Conservation (phyloP, 2,329 filamentous ascomycete species). For the Calonectria montana region DNA sequence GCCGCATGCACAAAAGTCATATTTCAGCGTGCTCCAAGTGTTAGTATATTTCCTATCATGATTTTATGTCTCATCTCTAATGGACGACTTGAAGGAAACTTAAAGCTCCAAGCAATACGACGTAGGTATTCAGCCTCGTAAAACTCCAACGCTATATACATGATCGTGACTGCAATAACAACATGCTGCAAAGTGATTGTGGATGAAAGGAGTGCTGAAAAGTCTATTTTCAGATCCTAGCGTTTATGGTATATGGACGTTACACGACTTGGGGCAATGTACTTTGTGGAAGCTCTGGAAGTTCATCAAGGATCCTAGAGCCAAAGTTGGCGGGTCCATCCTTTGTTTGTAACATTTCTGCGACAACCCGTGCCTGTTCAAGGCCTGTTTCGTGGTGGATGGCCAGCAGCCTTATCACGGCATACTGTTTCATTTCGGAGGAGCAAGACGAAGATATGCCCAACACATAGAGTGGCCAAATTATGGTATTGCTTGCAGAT, state of each 20-base stretch:
- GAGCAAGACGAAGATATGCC: constrained; percentile 60
- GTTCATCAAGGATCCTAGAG: constrained; percentile 27
- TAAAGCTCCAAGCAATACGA: constrained; percentile 14
- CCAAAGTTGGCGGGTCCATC: constrained; percentile 15
- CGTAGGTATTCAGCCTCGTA: constrained; percentile 22
- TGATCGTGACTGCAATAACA: constrained; percentile 10
- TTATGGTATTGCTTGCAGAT: constrained; percentile 59
- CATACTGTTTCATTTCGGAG: constrained; percentile 54
- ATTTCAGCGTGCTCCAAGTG: constrained; percentile 7
- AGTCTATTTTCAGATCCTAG: background rate
- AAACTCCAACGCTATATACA: constrained; percentile 20
- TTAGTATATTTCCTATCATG: constrained; percentile 31
- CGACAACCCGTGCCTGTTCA: constrained; percentile 57
- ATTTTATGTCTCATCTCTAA: constrained; percentile 21
- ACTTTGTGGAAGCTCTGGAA: constrained; percentile 43
- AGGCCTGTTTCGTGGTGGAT: constrained; percentile 60
- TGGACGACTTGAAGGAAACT: constrained; percentile 31
- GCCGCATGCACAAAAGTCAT: background rate
- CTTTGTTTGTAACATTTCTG: constrained; percentile 54
- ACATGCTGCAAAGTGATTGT: constrained; percentile 9
- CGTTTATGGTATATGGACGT: background rate
- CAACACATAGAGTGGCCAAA: constrained; percentile 63
- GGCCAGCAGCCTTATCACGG: constrained; percentile 56
- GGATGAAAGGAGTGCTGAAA: background rate
- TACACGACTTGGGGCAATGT: constrained; percentile 44